phyloP scores from a whole-genome alignment of 495 filamentous ascomycete genomes.

The Annulohypoxylon maeteangense region DNA sequence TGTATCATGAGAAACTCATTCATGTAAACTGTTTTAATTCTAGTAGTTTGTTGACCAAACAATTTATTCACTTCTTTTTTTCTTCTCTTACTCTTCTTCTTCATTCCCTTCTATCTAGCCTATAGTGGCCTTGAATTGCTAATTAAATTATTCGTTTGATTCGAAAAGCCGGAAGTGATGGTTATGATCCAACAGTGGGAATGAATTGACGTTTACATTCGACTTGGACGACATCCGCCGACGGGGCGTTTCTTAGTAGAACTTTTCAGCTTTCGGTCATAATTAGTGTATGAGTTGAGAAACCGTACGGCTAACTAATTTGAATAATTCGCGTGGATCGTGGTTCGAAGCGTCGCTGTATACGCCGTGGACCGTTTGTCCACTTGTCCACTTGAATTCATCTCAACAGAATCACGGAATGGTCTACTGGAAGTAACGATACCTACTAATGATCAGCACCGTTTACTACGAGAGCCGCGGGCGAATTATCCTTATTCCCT shows the following conservation, averaged over 20 bases:
- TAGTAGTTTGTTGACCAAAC: slow-evolving; percentile 29
- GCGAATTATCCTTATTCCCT: slow-evolving; percentile 5
- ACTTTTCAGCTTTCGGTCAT: not conserved
- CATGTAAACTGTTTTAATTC: slow-evolving; percentile 30
- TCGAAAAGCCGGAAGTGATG: slow-evolving; percentile 27
- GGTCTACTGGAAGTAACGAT: slow-evolving; percentile 1
- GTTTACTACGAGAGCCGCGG: slow-evolving; percentile 10
- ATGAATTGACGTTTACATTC: slow-evolving; percentile 1
- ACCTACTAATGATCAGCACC: slow-evolving; percentile 21
- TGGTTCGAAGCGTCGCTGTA: not conserved
- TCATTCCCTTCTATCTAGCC: slow-evolving; percentile 13
- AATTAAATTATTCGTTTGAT: slow-evolving; percentile 13
- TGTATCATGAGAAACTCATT: slow-evolving; percentile 10
- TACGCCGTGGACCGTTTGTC: not conserved
- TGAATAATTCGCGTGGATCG: slow-evolving; percentile 8
- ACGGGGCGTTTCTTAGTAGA: not conserved
- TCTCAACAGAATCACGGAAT: slow-evolving; percentile 1
- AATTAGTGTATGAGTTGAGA: slow-evolving; percentile 4
- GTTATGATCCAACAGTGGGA: slow-evolving; percentile 29
- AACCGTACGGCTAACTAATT: not conserved
- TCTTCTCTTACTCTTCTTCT: slow-evolving; percentile 16
- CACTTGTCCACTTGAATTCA: not conserved
- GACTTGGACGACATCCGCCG: slow-evolving; percentile 15
- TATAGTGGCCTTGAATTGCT: not conserved
- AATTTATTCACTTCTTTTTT: slow-evolving; percentile 9